Base-by-base conservation (phyloP, 1,284 basidiomycete species). In the Malassezia japonica region DNA sequence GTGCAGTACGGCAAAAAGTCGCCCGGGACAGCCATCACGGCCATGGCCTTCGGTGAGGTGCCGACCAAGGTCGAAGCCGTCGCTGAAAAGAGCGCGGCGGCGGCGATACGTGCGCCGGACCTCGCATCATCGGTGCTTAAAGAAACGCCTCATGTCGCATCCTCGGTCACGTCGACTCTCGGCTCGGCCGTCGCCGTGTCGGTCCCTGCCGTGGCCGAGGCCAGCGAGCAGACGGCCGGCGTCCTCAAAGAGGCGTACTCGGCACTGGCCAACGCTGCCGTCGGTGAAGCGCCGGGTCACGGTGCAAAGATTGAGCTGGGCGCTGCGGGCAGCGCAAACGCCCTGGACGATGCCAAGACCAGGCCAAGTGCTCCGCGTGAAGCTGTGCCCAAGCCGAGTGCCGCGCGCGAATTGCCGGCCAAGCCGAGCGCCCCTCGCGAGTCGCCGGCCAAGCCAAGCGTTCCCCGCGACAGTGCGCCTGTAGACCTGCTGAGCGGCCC, bases 1-100 rank as follows among this genome's bases (percentile, higher is more conserved):
- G 40, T 54, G n/a, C 16, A 36, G 29, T 54, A 48, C 35, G 51
- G 51, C 28, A 12, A 21, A 15, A 29, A 28, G 21, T 42, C 40
- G 28, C 13, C 27, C 40, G 31, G 23, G 12, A 29, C 40, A 10
- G 40, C 40, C n/a, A 42, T 42, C 15, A 20, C 42, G 13, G 42
- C 42, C 4, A 25, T 44, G 42, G 29, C 31, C 1, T 7, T 44
- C 13, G 42, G 42, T 15, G 42, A 34, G 7, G 42, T 34, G 15
- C 31, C 42, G 4, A 12, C 6, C 4, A 2, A 25, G 2, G 42
- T 25, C 29, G 42, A 32, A 18, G 21, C 13, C 12, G 29, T 20
- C 1, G 42, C 33, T 23, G 25, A 44, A 18, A 20, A 18, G 18
- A 33, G 29, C 23, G 42, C 20, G 27, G 9, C 12, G 4, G 8